Conservation (phyloP, 2,329 filamentous ascomycete species). For the Diaporthe australafricana region DNA sequence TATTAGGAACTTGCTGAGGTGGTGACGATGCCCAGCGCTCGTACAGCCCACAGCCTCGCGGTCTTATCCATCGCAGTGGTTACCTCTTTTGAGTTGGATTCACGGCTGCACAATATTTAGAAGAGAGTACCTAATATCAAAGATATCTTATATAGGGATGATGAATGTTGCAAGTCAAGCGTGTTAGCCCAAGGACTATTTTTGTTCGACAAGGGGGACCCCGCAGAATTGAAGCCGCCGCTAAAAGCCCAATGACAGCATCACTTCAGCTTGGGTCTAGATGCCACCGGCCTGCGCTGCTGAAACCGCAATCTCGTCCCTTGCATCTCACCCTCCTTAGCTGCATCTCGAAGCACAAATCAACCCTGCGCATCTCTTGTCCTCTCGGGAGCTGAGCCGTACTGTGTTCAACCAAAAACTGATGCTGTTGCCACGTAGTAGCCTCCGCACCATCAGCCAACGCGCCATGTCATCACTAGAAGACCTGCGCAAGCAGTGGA, state of each 20-base stretch:
- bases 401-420: background rate
- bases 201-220: background rate
- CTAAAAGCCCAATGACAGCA: conserved; percentile 14
- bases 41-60: too few species aligned
- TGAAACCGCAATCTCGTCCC: background rate
- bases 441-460: background rate
- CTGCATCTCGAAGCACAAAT: background rate
- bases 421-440: background rate
- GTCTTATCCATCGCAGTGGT: too few species aligned
- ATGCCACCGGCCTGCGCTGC: background rate
- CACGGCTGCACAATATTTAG: too few species aligned
- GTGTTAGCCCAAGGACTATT: too few species aligned
- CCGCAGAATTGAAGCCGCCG: background rate
- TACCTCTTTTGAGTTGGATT: too few species aligned
- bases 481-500: conserved; percentile 24
- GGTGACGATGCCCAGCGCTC: too few species aligned
- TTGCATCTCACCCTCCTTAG: background rate
- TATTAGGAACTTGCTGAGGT: too few species aligned
- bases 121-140: too few species aligned
- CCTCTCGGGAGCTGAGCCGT: background rate
- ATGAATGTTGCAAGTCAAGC: too few species aligned
- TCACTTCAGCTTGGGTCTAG: too few species aligned
- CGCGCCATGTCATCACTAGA: conserved; percentile 10
- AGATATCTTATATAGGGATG: too few species aligned
- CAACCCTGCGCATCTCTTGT: background rate